Evolutionary conservation across 306 rosid species (phyloP), one percentile per base, ranked within the genome.

Genomic region (Ormosia emarginata): DNA sequence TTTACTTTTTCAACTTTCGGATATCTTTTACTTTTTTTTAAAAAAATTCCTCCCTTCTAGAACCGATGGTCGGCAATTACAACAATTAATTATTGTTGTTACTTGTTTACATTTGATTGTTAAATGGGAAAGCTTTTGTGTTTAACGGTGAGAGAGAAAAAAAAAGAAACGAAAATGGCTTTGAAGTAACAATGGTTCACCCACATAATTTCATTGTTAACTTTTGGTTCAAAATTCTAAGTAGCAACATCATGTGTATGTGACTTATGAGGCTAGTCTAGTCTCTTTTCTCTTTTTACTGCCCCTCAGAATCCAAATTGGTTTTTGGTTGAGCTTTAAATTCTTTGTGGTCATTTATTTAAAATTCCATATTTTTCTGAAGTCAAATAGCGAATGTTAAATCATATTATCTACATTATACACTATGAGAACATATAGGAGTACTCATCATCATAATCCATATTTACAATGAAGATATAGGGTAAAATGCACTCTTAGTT

Each of bases 41-140:
- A 30, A 36, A 24, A 24, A 24, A 0, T 85, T 80, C 30, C 75
- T 55, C 9, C 14, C 78, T 81, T 87, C 82, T 81, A 84, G 84
- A 84, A 77, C 13, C 30, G 34, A 2, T 52, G 82, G 86, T 73
- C 84, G 90, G 79, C 83, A 43, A 71, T 6, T 30, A 17, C 67
- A 17, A 57, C 56, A 41, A 50, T 56, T 71, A 71, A 50, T 59
- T 53, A 43, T 80, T 62, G 3, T 14, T 50, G 18, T 33, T 13
- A 18, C 39, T 32, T 49, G 81, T 69, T 47, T 1, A 11, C 11
- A 40, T 58, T 74, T 47, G 63, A 5, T 13, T 61, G 12, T 8
- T 49, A 40, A 65, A 13, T 32, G n/a, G 32, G 15, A 10, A 56
- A 74, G 61, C 69, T 32, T 75, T 53, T 40, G 30, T n/a, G 53